These are phyloP conservation scores for Fusarium secorum DNA, from an alignment of 2,329 filamentous ascomycete species.

Conservation along the genomic window DNA sequence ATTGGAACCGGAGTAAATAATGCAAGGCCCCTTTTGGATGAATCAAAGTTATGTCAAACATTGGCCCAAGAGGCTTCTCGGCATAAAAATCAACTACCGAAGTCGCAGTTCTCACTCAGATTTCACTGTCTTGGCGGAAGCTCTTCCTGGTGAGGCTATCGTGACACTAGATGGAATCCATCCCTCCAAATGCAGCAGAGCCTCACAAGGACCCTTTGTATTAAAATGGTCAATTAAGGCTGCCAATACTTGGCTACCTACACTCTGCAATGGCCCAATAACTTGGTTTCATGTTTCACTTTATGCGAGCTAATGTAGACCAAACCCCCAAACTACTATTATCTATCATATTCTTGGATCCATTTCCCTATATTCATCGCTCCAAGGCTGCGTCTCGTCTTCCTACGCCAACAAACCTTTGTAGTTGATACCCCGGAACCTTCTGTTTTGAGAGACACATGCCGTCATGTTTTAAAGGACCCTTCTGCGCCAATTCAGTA, in stretches of 20 bases:
- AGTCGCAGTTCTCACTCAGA: neutral
- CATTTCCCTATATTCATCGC: neutral
- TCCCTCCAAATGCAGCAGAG: neutral
- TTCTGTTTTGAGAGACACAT: neutral
- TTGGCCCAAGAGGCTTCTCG: neutral
- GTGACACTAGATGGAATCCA: neutral
- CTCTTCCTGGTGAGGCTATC: neutral
- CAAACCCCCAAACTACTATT: neutral
- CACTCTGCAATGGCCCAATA: too few relatives aligned
- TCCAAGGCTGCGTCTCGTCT: neutral
- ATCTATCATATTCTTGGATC: neutral
- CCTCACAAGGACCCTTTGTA: neutral
- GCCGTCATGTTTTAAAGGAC: neutral
- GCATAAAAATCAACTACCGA: slow-evolving; percentile 17
- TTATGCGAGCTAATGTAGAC: neutral
- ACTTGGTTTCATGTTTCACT: neutral
- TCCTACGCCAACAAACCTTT: neutral
- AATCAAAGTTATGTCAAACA: slow-evolving; percentile 11
- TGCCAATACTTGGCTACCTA: neutral
- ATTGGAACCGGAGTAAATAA: slow-evolving; percentile 34
- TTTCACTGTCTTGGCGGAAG: neutral
- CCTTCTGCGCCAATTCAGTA: neutral
- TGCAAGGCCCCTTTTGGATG: slow-evolving; percentile 27
- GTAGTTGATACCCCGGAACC: too few relatives aligned
- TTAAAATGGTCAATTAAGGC: neutral